A percentile compares a stretch with the other conserved stretches of the same genome.
phyloP scores from a whole-genome alignment of 129 eudicot species.

The Glebionis coronaria region DNA sequence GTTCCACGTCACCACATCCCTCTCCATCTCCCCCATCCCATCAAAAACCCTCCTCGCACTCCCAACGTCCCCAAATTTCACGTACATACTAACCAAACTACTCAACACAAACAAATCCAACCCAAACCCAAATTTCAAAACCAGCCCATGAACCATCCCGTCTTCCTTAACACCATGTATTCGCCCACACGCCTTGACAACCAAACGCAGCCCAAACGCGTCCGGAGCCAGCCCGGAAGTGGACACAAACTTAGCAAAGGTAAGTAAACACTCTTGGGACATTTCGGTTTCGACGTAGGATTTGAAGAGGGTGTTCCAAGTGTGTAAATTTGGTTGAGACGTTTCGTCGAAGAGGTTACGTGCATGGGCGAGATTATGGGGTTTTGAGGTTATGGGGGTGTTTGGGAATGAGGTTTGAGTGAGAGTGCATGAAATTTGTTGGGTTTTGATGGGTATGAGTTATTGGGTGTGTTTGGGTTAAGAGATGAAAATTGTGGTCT shows the following conservation, averaged over 20 bases:
- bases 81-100: conserved; percentile 52
- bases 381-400: conserved; percentile 27
- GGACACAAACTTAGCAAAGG: conserved; percentile 27
- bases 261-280: conserved; percentile 33
- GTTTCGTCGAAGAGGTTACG: conserved; percentile 32
- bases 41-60: conserved; percentile 44
- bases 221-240: conserved; percentile 32
- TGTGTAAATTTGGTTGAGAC: conserved; percentile 30
- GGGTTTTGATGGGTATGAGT: conserved; percentile 29
- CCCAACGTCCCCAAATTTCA: conserved; percentile 33
- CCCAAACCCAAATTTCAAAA: conserved; percentile 36
- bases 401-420: conserved; percentile 31
- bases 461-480: not conserved
- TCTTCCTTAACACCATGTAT: conserved; percentile 41
- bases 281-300: conserved; percentile 37
- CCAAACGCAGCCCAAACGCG: conserved; percentile 32
- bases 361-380: conserved; percentile 25
- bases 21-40: conserved; percentile 27
- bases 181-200: conserved; percentile 43
- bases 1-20: conserved; percentile 41
- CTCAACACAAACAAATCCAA: conserved; percentile 38
- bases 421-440: conserved; percentile 41
- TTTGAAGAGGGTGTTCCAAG: conserved; percentile 46
- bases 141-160: conserved; percentile 48
- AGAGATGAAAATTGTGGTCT: conserved; percentile 8